Evolutionary conservation across 73 alveolate species (phyloP), one percentile per base, ranked within the genome.

Genomic region (Tetrahymena borealis): DNA sequence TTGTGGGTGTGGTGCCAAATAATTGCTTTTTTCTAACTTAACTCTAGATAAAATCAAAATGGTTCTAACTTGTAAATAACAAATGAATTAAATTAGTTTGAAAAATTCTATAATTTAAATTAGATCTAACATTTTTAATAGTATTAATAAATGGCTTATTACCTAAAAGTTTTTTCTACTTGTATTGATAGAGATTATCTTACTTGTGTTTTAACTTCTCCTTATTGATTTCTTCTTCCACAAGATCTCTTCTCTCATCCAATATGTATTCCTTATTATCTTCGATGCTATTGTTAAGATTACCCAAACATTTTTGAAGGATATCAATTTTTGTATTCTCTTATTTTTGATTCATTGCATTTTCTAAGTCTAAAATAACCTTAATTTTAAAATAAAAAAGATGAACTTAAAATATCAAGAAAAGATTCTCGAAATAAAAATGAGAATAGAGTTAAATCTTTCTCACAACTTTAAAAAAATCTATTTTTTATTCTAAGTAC

Each of bases 141-240:
- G n/a, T n/a, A n/a, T n/a, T n/a, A 60, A 60, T 24, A 60, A 18
- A 60, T 60, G 38, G 28, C n/a, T n/a, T 5, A 0, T 60, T 60
- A 60, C 85, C 85, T 13, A 97, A 92, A 15, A 97, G 92, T 31
- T 91, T 94, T 40, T 94, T 94, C 92, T 92, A 94, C 90, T 98
- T 97, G 91, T 96, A 96, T 91, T 97, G 98, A 92, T 97, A 98
- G 90, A 97, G 93, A 79, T 93, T 91, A 41, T 96, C 96, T 39
- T 96, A 91, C 90, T 97, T 97, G 96, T 95, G 96, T 35, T 91
- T 93, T 94, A 94, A 96, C 93, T 97, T 92, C 39, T 96, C 97
- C 42, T 93, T 96, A 79, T 98, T 96, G 12, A 96, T 96, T 95
- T 98, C 99, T 91, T 98, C 99, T 60, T 98, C 99, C 11, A 97